Evolutionary conservation across 2,329 filamentous ascomycete genomes (phyloP), one percentile per base, ranked within the genome.

Genomic region (Fonsecaea nubica): DNA sequence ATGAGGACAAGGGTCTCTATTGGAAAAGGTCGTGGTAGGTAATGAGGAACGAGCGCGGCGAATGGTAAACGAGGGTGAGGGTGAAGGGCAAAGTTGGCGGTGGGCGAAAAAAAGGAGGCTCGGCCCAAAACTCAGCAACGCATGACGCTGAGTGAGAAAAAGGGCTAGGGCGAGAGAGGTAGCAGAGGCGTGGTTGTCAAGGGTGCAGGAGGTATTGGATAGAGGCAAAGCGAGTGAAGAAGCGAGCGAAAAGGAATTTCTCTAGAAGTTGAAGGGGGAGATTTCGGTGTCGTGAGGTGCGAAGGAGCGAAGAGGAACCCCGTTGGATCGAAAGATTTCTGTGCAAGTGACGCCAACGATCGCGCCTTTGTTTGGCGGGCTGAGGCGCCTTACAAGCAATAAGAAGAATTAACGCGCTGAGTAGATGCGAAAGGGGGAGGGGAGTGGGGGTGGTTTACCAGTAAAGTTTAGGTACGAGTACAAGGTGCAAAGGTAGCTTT

Each of bases 41-140:
- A 18, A 59, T 48, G 48, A 21, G 38, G 45, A 54, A 32, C 45
- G 58, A 61, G 58, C 48, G 45, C 45, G 58, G 50, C 58, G 48
- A 54, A 25, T 30, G 45, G 48, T 50, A 36, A 58, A 40, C 13
- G 32, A 32, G 15, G 12, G 10, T n/a, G 21, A 48, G 25, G 56
- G 35, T 30, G 55, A 32, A 25, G n/a, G 56, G 30, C 38, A 33
- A 21, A 18, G 6, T 25, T 21, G 57, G 58, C 45, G 33, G 58
- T 40, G 59, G 50, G 13, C 30, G 21, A 21, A 55, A 62, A 56
- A 62, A 62, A 25, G 50, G 59, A 56, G 50, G 36, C 30, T 55
- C 52, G 35, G 52, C n/a, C 38, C 21, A 32, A 35, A 62, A 55
- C 30, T 55, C 35, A 55, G 52, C 38, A 25, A 55, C 25, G 50